These are phyloP conservation scores for Drechslerella dactyloides DNA, from an alignment of 2,329 filamentous ascomycete genomes.

Conservation along the genomic window DNA sequence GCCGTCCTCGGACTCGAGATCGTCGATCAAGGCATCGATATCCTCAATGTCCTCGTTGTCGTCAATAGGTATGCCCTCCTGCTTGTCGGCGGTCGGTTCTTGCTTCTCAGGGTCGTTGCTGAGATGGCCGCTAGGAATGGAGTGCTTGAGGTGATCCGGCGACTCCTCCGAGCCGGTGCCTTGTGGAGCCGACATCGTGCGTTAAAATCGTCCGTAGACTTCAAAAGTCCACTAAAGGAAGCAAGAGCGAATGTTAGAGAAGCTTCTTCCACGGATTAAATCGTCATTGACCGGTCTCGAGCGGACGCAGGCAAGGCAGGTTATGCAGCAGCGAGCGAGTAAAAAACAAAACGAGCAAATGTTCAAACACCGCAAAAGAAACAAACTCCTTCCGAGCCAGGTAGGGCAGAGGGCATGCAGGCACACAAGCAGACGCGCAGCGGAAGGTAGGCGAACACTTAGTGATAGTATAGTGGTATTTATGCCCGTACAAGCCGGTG, in stretches of 20 bases:
- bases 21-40: constrained; percentile 84
- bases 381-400: too few relatives aligned
- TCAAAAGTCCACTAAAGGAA: constrained; percentile 40
- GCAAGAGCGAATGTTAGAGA: constrained; percentile 24
- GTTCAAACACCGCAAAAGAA: too few relatives aligned
- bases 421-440: too few relatives aligned
- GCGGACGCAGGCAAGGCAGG: too few relatives aligned
- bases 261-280: background rate
- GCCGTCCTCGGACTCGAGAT: constrained; percentile 81
- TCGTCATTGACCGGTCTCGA: too few relatives aligned
- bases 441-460: too few relatives aligned
- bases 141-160: constrained; percentile 63
- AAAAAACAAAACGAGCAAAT: constrained; percentile 2
- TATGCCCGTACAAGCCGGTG: background rate
- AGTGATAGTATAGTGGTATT: background rate
- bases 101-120: constrained; percentile 61
- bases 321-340: background rate
- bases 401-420: constrained; percentile 7
- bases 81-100: constrained; percentile 51
- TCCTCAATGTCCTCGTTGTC: constrained; percentile 81
- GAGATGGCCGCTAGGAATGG: constrained; percentile 70
- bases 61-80: constrained; percentile 57
- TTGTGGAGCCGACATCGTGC: constrained; percentile 53
- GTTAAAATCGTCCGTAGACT: constrained; percentile 49
- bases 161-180: constrained; percentile 49